These are phyloP conservation scores for Kwoniella dejecticola DNA, from an alignment of 768 basidiomycete species.

Conservation along the genomic window DNA sequence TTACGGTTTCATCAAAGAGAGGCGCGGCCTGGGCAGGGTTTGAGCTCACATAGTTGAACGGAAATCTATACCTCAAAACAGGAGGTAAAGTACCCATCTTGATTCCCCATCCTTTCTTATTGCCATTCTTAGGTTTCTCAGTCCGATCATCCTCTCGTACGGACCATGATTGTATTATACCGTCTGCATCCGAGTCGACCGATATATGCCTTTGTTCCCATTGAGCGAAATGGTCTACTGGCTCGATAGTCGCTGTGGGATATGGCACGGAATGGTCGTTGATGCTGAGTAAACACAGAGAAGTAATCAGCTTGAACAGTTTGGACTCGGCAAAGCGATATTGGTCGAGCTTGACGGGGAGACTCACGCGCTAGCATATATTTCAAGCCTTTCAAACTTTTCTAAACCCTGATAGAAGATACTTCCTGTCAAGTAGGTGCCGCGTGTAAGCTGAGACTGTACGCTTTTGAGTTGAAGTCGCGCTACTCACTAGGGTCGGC, in stretches of 20 bases:
- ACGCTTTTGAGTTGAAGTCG: neutral
- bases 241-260: constrained; percentile 39
- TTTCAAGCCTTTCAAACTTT: constrained; percentile 27
- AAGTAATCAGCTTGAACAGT: neutral
- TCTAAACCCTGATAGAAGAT: constrained; percentile 35
- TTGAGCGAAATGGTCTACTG: constrained; percentile 33
- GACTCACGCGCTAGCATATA: constrained; percentile 45
- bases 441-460: too few relatives aligned
- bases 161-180: constrained; percentile 29
- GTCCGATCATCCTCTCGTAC: constrained; percentile 1
- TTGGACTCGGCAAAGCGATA: neutral
- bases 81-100: constrained; percentile 38
- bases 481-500: constrained; percentile 37
- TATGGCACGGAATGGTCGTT: constrained; percentile 45
- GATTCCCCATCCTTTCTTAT: constrained; percentile 15
- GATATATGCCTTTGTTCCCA: constrained; percentile 28
- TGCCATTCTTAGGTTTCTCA: neutral
- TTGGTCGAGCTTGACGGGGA: too few relatives aligned
- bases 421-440: too few relatives aligned
- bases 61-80: constrained; percentile 37
- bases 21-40: neutral
- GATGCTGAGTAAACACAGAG: constrained; percentile 4
- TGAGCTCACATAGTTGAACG: constrained; percentile 44
- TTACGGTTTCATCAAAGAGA: neutral
- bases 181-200: constrained; percentile 35